Percentiles rank a stretch among this genome's conserved stretches.
These are phyloP conservation scores for Penicillium chermesinum DNA, from an alignment of 495 filamentous ascomycete species.

Conservation along the genomic window DNA sequence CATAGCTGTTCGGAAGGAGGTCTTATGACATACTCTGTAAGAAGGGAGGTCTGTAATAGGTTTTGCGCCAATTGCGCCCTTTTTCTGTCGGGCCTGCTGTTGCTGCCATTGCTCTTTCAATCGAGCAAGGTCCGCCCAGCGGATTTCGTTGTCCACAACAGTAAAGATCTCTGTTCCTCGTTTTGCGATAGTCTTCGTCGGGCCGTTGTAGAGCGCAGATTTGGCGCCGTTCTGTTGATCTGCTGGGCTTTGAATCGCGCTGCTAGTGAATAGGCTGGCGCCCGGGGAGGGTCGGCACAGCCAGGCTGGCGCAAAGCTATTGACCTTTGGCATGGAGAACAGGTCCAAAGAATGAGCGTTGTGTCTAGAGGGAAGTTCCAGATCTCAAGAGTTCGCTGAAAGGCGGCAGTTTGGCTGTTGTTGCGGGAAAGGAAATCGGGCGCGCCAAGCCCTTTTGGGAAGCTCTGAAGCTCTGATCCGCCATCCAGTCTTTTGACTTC, in stretches of 20 bases:
- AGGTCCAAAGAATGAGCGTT: neutral
- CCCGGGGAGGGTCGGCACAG: conserved; percentile 69
- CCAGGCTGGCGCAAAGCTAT: conserved; percentile 78
- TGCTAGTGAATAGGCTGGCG: conserved; percentile 60
- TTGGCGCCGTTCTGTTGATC: conserved; percentile 31
- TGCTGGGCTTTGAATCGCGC: conserved; percentile 28
- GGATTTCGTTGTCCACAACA: conserved; percentile 76
- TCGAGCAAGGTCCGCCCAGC: conserved; percentile 73
- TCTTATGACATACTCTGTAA: conserved; percentile 29
- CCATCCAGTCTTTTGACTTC: conserved; percentile 1
- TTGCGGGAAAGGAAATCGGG: conserved; percentile 18
- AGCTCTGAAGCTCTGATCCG: conserved; percentile 27
- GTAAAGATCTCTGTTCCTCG: conserved; percentile 78
- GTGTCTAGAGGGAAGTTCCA: neutral
- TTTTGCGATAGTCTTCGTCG: conserved; percentile 63
- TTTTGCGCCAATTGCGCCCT: conserved; percentile 15
- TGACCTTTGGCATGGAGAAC: conserved; percentile 66
- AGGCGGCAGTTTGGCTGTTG: conserved; percentile 15
- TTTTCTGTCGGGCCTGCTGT: conserved; percentile 34
- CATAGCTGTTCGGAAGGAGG: neutral
- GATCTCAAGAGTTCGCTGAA: conserved; percentile 6
- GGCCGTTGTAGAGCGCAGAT: conserved; percentile 42
- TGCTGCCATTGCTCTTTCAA: conserved; percentile 70
- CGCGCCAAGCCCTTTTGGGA: conserved; percentile 21
- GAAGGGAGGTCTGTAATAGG: conserved; percentile 6